Base-by-base conservation (phyloP, 306 rosid species). In the Lagenaria siceraria region DNA sequence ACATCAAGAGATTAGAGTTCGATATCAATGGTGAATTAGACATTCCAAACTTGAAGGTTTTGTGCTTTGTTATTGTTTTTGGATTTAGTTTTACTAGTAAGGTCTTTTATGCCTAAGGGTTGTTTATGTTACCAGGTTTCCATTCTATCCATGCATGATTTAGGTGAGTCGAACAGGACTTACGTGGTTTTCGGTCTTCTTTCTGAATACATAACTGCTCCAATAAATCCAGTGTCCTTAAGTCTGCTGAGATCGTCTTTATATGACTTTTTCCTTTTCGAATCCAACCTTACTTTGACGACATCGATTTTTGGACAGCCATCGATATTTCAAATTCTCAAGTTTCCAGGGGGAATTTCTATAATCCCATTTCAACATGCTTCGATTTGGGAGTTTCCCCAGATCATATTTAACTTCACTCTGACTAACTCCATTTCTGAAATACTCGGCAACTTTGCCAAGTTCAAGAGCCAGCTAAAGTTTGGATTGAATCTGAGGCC, bases 321-420 rank as follows among this genome's bases (percentile, higher is more conserved):
- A 33, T 89, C 84, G 27, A 66, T 29, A 79, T 87, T 95, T 87
- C 93, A 95, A 89, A 89, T 88, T 80, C 81, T 89, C 29, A 89
- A 90, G 85, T 86, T 84, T 90, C 87, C 90, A 17, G 92, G 90
- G 63, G 98, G 97, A 59, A 38, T 95, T 79, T 84, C 93, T 81
- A 87, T 95, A 77, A 83, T 85, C 81, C 98, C 98, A 10, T 68
- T 43, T 80, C 90, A 89, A 84, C 80, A 85, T 69, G 85, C 87
- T 79, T 80, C 85, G 13, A 81, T 89, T 80, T 88, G 96, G 97
- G 86, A 80, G 86, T 86, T 78, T 19, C 96, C 92, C 8, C 86
- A 89, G 92, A 82, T 86, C 81, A 83, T 89, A 48, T 95, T 95
- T 78, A 89, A 90, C 79, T 92, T 95, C 86, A 92, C 96, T 73